Conservation (phyloP, 192 early-diverging fungal genomes). For the Coemansia sp. region DNA sequence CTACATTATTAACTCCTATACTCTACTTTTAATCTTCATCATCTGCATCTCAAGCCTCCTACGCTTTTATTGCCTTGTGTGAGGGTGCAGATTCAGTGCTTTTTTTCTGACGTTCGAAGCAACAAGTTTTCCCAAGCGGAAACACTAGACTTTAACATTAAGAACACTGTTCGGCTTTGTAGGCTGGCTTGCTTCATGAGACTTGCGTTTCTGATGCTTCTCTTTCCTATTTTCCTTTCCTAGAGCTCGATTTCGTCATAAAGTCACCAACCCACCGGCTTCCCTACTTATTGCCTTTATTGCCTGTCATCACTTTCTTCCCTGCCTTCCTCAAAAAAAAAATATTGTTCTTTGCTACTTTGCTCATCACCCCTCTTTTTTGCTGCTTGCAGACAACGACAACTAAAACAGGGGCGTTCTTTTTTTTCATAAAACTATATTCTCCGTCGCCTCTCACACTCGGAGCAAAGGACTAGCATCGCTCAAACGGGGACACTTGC, state of each 20-base stretch:
- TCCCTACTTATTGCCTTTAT: background rate
- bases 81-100: background rate
- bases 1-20: background rate
- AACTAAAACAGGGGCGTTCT: background rate
- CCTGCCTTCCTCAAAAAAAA: background rate
- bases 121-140: background rate
- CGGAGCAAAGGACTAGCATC: background rate
- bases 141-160: background rate
- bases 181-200: background rate
- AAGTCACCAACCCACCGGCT: background rate
- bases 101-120: background rate
- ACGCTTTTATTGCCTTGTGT: background rate
- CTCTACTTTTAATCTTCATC: background rate
- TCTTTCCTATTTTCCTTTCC: background rate
- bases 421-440: background rate
- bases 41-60: background rate
- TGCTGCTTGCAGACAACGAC: background rate
- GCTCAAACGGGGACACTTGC: slow-evolving; percentile 1
- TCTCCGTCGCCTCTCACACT: slow-evolving; percentile 4
- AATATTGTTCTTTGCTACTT: background rate
- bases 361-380: background rate
- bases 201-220: background rate
- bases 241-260: background rate
- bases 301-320: background rate
- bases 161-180: background rate